Evolutionary conservation across 805 yeast species (phyloP).

Genomic region (Candida pseudofarinosa): DNA sequence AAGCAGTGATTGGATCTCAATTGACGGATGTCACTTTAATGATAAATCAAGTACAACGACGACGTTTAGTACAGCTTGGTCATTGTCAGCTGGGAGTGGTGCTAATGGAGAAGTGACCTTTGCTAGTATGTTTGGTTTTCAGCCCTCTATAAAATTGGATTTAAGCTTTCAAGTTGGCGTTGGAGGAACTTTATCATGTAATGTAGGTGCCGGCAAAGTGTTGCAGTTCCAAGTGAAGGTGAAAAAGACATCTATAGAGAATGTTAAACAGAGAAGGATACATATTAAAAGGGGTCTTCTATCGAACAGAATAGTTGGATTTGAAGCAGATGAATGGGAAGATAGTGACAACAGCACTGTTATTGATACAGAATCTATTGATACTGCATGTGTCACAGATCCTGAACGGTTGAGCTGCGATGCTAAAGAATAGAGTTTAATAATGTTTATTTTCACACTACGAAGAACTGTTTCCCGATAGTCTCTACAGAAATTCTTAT

Average conservation of each 20-base stretch:
- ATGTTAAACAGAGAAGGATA: constrained; percentile 7
- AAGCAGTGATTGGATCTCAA: constrained; percentile 8
- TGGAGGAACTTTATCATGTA: constrained; percentile 10
- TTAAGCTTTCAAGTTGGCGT: constrained; percentile 1
- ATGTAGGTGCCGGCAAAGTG: constrained; percentile 8
- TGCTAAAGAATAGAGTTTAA: neutral
- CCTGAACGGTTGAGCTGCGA: constrained; percentile 5
- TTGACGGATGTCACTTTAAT: constrained; percentile 10
- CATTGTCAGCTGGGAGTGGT: constrained; percentile 7
- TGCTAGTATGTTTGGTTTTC: constrained; percentile 6
- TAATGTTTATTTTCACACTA: no score
- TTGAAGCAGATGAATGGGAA: constrained; percentile 13
- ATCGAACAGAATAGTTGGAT: neutral
- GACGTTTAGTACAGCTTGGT: constrained; percentile 11
- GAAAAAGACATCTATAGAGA: constrained; percentile 5
- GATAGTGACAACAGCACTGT: constrained; percentile 1
- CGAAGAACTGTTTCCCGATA: no score
- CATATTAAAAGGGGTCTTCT: constrained; percentile 3
- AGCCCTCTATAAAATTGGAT: constrained; percentile 6
- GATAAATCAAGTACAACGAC: constrained; percentile 6
- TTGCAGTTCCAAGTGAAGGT: constrained; percentile 10
- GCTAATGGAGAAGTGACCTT: constrained; percentile 6
- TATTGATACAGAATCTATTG: constrained; percentile 6
- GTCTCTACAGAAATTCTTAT: no score
- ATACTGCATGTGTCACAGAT: constrained; percentile 14